A percentile compares a stretch with the other conserved stretches of the same genome.
Conservation (phyloP, 306 rosid species). For the Crataegus laevigata region DNA sequence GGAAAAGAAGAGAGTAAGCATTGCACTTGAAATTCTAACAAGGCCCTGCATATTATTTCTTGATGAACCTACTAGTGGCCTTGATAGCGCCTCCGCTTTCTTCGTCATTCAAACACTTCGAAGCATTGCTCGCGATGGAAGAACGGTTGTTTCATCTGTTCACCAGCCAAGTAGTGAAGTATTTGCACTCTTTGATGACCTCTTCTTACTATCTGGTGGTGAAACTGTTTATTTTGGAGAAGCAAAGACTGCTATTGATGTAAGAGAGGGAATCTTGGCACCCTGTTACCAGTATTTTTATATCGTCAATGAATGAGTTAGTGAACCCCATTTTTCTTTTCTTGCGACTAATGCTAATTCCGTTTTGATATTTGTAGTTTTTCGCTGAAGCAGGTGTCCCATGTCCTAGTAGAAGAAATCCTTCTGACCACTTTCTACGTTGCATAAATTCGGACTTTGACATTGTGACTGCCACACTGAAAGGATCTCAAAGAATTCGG, state of each 20-base stretch:
- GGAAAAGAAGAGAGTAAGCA: slow-evolving; percentile 77
- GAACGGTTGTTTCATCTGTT: slow-evolving; percentile 72
- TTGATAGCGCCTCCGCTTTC: slow-evolving; percentile 83
- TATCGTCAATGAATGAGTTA: background rate
- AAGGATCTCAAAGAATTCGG: slow-evolving; percentile 69
- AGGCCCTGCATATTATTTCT: slow-evolving; percentile 67
- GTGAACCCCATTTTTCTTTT: background rate
- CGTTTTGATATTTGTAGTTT: slow-evolving; percentile 30
- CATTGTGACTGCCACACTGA: slow-evolving; percentile 63
- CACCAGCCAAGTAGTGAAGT: slow-evolving; percentile 89
- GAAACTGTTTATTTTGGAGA: slow-evolving; percentile 83
- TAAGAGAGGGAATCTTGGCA: slow-evolving; percentile 8
- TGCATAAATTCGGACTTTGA: slow-evolving; percentile 83
- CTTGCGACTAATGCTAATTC: background rate
- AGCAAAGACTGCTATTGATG: slow-evolving; percentile 71
- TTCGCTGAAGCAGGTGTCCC: slow-evolving; percentile 84
- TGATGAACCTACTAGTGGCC: slow-evolving; percentile 88
- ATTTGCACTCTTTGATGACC: slow-evolving; percentile 85
- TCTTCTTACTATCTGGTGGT: slow-evolving; percentile 67
- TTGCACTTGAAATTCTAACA: slow-evolving; percentile 80
- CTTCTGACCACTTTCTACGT: slow-evolving; percentile 82
- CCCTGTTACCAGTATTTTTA: background rate
- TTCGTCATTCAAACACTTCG: slow-evolving; percentile 75
- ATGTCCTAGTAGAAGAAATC: slow-evolving; percentile 74
- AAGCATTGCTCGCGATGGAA: slow-evolving; percentile 69